Percentiles rank a stretch among this genome's conserved stretches.
Evolutionary conservation across 2,329 filamentous ascomycete species (phyloP).

Genomic region (Aspergillus phoenicis): DNA sequence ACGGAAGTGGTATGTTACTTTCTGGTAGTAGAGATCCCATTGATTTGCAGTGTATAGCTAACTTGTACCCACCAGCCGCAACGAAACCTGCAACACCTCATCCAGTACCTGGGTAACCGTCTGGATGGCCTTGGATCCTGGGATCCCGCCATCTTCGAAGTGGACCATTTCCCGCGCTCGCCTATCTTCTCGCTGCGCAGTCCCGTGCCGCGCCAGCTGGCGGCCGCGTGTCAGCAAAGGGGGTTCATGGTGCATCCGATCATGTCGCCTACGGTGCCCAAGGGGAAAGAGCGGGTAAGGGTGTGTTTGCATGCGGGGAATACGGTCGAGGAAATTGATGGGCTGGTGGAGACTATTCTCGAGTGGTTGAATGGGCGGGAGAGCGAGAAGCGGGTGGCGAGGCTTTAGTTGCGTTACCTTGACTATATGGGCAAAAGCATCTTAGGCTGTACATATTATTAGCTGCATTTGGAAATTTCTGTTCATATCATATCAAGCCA

Average conservation of each 20-base stretch:
- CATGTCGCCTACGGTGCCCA: slow-evolving; percentile 68
- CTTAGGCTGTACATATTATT: background rate
- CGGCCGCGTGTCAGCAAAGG: slow-evolving; percentile 59
- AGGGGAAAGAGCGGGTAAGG: slow-evolving; percentile 64
- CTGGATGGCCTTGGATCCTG: slow-evolving; percentile 44
- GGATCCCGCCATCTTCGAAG: slow-evolving; percentile 37
- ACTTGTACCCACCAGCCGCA: slow-evolving; percentile 35
- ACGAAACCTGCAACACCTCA: slow-evolving; percentile 51
- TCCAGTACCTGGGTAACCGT: slow-evolving; percentile 48
- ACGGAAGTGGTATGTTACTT: slow-evolving; percentile 47
- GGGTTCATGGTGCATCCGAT: slow-evolving; percentile 67
- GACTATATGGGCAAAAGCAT: too few species aligned
- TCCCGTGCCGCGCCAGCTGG: slow-evolving; percentile 59
- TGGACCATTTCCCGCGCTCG: slow-evolving; percentile 53
- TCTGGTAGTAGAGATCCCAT: too few species aligned
- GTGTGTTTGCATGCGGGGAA: slow-evolving; percentile 71
- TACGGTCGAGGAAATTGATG: slow-evolving; percentile 58
- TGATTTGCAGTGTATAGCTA: background rate
- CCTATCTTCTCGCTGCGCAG: slow-evolving; percentile 69
- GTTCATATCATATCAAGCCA: background rate
- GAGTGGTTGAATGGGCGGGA: slow-evolving; percentile 48
- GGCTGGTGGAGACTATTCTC: slow-evolving; percentile 52
- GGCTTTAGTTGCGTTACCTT: slow-evolving; percentile 3
- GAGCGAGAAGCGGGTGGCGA: slow-evolving; percentile 16
- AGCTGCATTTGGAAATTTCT: background rate